Conservation (phyloP, 2,329 filamentous ascomycete genomes). For the Alternaria burnsii region DNA sequence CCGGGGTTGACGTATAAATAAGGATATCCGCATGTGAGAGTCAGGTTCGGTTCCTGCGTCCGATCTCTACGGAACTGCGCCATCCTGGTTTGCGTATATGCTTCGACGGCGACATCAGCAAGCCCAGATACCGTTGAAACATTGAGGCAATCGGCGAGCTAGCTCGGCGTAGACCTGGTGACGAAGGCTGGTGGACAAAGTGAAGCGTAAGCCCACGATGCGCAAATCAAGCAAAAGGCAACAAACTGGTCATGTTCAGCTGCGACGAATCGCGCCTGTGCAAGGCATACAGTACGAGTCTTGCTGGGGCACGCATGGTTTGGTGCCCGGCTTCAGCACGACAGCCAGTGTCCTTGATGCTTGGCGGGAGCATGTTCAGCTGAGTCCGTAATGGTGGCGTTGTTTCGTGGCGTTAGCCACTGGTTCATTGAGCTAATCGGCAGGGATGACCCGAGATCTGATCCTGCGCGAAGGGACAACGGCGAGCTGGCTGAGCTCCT, state of each 20-base stretch:
- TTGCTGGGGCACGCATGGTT: slow-evolving; percentile 41
- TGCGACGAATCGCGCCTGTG: slow-evolving; percentile 42
- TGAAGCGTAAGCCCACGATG: slow-evolving; percentile 38
- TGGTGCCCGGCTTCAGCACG: slow-evolving; percentile 35
- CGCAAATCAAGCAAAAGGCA: slow-evolving; percentile 24
- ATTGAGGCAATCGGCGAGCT: slow-evolving; percentile 7
- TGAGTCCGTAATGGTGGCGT: slow-evolving; percentile 44
- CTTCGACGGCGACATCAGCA: slow-evolving; percentile 14
- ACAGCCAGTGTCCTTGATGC: slow-evolving; percentile 30
- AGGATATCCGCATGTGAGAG: slow-evolving; percentile 27
- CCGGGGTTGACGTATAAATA: slow-evolving; percentile 41
- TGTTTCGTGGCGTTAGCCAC: slow-evolving; percentile 37
- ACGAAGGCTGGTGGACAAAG: slow-evolving; percentile 17
- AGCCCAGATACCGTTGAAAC: slow-evolving; percentile 11
- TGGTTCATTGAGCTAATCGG: slow-evolving; percentile 11
- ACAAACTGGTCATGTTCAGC: slow-evolving; percentile 45
- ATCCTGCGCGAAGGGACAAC: slow-evolving; percentile 24
- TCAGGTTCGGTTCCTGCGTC: slow-evolving; percentile 29
- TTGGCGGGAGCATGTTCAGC: slow-evolving; percentile 42
- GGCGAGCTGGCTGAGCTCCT: slow-evolving; percentile 27
- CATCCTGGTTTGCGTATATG: slow-evolving; percentile 15
- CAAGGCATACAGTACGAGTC: slow-evolving; percentile 43
- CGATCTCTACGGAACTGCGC: slow-evolving; percentile 11
- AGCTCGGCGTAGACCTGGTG: slow-evolving; percentile 19
- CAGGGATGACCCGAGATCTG: slow-evolving; percentile 33